phyloP scores from a whole-genome alignment of 164 flowering plant species.

The Cinnamomum chago region DNA sequence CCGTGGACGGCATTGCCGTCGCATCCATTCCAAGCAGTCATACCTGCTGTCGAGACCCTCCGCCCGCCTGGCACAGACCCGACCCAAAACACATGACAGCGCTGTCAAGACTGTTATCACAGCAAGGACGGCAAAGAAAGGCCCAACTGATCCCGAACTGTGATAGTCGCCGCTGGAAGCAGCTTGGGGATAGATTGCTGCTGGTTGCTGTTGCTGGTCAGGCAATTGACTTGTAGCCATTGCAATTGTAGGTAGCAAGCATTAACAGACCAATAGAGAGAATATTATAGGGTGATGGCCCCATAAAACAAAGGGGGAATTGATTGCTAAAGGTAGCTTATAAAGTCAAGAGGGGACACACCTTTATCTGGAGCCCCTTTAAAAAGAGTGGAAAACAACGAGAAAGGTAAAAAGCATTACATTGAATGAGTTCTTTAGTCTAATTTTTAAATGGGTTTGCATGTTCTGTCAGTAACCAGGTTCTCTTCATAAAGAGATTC shows the following conservation, averaged over 20 bases:
- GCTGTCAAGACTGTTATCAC: slow-evolving; percentile 38
- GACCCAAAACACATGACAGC: slow-evolving; percentile 42
- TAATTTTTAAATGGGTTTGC: slow-evolving; percentile 5
- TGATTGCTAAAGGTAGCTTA: neutral
- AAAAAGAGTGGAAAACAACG: slow-evolving; percentile 14
- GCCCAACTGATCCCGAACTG: slow-evolving; percentile 44
- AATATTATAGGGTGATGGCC: slow-evolving; percentile 4
- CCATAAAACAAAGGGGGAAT: neutral
- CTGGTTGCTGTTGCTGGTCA: slow-evolving; percentile 23
- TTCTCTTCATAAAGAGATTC: slow-evolving; percentile 19
- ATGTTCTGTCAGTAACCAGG: slow-evolving; percentile 7
- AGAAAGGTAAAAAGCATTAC: slow-evolving; percentile 14
- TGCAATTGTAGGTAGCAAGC: neutral
- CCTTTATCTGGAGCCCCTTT: slow-evolving; percentile 5
- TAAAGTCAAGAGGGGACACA: neutral
- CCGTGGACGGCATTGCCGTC: slow-evolving; percentile 16
- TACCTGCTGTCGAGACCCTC: slow-evolving; percentile 22
- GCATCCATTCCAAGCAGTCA: slow-evolving; percentile 37
- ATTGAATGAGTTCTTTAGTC: slow-evolving; percentile 4
- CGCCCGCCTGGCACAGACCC: slow-evolving; percentile 20
- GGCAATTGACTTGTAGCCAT: slow-evolving; percentile 26
- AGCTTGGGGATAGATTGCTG: slow-evolving; percentile 19
- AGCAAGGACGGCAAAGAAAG: slow-evolving; percentile 40
- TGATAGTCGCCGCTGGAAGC: slow-evolving; percentile 21
- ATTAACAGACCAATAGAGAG: neutral